Conservation (phyloP, 2,329 filamentous ascomycete genomes). For the Colletotrichum camelliae region DNA sequence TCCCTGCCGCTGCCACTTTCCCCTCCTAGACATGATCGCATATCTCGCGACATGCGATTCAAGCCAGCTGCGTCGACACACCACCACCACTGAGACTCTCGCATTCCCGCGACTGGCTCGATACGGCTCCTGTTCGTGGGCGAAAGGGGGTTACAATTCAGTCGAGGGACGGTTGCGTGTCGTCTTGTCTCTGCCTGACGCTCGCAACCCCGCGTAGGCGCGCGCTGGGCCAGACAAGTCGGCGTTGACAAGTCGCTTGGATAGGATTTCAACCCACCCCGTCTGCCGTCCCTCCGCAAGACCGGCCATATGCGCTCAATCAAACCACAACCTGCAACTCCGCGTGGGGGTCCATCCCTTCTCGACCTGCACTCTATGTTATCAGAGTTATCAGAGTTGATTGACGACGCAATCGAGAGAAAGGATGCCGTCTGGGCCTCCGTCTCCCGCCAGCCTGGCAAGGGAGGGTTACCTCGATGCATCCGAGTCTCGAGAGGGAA, state of each 20-base stretch:
- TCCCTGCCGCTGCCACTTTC: background rate
- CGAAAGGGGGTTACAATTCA: background rate
- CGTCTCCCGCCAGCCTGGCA: slow-evolving; percentile 1
- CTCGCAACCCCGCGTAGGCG: background rate
- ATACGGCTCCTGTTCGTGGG: background rate
- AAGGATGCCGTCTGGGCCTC: background rate
- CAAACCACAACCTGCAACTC: background rate
- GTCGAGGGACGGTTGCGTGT: background rate
- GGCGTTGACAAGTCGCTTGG: background rate
- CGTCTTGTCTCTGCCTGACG: background rate
- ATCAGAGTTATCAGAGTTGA: background rate
- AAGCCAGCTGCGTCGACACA: background rate
- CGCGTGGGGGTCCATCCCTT: slow-evolving; percentile 3
- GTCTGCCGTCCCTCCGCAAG: background rate
- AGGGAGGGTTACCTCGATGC: slow-evolving; percentile 1
- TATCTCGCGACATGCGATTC: background rate
- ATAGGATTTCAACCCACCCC: background rate
- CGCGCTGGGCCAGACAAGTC: background rate
- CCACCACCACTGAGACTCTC: background rate
- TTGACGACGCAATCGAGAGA: background rate
- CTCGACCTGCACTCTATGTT: background rate
- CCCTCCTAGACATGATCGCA: background rate
- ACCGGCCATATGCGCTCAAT: background rate
- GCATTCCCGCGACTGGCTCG: background rate
- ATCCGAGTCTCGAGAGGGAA: background rate